Conservation (phyloP, 192 early-diverging fungal genomes). For the Chytriomyces sp. region DNA sequence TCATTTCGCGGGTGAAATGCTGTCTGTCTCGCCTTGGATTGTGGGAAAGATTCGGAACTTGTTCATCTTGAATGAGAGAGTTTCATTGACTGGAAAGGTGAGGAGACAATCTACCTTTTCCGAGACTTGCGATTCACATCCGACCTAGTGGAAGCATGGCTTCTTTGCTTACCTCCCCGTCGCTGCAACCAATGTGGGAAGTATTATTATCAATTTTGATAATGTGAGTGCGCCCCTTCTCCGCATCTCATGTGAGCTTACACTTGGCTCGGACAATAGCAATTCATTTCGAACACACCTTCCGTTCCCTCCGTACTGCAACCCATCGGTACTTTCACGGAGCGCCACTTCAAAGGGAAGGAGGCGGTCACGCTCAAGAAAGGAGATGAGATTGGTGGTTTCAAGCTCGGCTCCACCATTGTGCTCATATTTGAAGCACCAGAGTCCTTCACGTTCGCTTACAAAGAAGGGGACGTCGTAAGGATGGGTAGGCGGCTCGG, state of each 20-base stretch:
- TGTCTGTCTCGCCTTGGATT: slow-evolving; percentile 92
- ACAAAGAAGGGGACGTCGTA: slow-evolving; percentile 73
- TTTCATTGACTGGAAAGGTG: slow-evolving; percentile 91
- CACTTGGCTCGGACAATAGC: slow-evolving; percentile 24
- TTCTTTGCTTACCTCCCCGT: slow-evolving; percentile 97
- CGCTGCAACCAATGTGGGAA: slow-evolving; percentile 97
- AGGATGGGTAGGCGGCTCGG: slow-evolving; percentile 81
- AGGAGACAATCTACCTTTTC: too few species aligned
- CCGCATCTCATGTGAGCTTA: neutral
- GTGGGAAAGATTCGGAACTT: slow-evolving; percentile 80
- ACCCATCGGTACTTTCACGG: slow-evolving; percentile 73
- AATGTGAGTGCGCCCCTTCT: slow-evolving; percentile 50
- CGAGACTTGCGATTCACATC: too few species aligned
- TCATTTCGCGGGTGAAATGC: slow-evolving; percentile 95
- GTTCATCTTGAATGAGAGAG: slow-evolving; percentile 97
- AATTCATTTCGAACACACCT: slow-evolving; percentile 51
- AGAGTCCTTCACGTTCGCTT: slow-evolving; percentile 70
- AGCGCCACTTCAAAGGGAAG: slow-evolving; percentile 71
- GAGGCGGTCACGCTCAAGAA: slow-evolving; percentile 65
- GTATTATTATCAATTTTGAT: slow-evolving; percentile 93
- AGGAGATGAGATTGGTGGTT: slow-evolving; percentile 95
- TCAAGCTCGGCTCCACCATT: slow-evolving; percentile 91
- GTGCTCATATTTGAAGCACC: slow-evolving; percentile 98
- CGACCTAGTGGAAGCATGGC: slow-evolving; percentile 87
- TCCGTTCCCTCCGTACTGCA: slow-evolving; percentile 31